Base-by-base conservation (phyloP, 23 red algal species). In the Chondrus crispus region DNA sequence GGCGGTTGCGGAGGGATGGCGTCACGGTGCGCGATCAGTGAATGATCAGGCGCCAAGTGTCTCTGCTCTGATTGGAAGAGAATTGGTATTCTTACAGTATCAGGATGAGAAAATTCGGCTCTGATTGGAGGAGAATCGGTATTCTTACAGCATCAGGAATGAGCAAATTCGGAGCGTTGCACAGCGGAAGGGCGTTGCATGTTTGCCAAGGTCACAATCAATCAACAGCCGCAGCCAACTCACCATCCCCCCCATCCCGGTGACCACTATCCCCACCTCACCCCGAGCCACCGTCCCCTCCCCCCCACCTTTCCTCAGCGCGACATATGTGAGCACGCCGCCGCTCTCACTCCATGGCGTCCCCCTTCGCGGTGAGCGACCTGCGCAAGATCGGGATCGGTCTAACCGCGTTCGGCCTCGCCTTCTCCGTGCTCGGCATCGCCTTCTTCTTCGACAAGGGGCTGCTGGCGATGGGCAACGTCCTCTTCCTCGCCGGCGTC, bases 311-410 rank as follows among this genome's bases (percentile, higher is more conserved):
- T 38, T 76, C 71, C 71, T 24, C 33, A 16, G 14, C 51, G 14
- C 51, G 14, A n/a, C n/a, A 14, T n/a, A 20, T 47, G 26, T 47
- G 9, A 41, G 33, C 26, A 26, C 71, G 29, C 71, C 71, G 9
- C 26, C 12, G 26, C 66, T 11, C 71, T 38, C 1, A 26, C 71
- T 36, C 24, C 37, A 82, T 84, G 77, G 69, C 89, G 3, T 84
- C 79, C 38, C 77, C 89, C 44, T 84, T 92, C 89, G 77, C 89
- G 16, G 76, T 92, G 4, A 84, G 66, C 20, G 89, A 92, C 62
- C 66, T 84, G 29, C 89, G 89, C 55, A 92, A 99, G 77, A 99
- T 99, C 42, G 97, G 97, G 46, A 95, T 99, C 62, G 94, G 93
- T 37, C 88, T 99, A 30, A 99, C 90, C 35, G 91, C 93, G 19